Base-by-base conservation (phyloP, 2,329 filamentous ascomycete genomes). In the Aureobasidium musti region DNA sequence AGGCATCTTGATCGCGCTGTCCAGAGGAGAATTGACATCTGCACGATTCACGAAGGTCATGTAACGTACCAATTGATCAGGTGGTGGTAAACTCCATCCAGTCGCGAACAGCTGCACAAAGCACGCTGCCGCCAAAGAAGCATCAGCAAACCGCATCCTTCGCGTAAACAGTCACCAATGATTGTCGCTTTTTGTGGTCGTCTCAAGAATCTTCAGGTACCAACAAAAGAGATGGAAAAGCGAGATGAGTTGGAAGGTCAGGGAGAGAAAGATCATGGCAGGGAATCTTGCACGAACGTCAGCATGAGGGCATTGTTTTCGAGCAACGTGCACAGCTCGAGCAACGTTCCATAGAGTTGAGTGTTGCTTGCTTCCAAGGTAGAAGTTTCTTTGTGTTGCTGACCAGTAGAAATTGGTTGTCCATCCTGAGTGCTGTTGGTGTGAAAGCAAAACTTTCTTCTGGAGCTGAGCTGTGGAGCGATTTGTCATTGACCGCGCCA, bases 31-130 rank as follows among this genome's bases (percentile, higher is more conserved):
- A 7, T 4, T 3, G 1, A 1, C 14, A 23, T 2, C 41, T 35
- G 10, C 5, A 19, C 17, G 28, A 10, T 6, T 19, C 28, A 33
- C 26, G 10, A 19, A 52, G 52, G 37, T 10, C 11, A 39, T 19
- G 17, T 10, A 21, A 37, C 30, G 7, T 39, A 56, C 52, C 30
- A 41, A 19, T 37, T 39, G 35, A 45, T 45, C 54, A 30, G 37
- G 37, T 21, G 26, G 30, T 7, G 41, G 57, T 10, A n/a, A 47
- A 37, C 23, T n/a, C 26, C 23, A 61, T 49, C 2, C 43, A 47
- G 57, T 43, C n/a, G 30, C 41, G 28, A 49, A 47, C 57, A 61
- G 28, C 57, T 61, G 57, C 57, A 61, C 41, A n/a, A 61, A 10
- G 57, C 43, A 61, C 6, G 30, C 57, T 37, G 57, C 43, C 30